These are phyloP conservation scores for Striga asiatica DNA, from an alignment of 257 asterid genomes.

Conservation along the genomic window DNA sequence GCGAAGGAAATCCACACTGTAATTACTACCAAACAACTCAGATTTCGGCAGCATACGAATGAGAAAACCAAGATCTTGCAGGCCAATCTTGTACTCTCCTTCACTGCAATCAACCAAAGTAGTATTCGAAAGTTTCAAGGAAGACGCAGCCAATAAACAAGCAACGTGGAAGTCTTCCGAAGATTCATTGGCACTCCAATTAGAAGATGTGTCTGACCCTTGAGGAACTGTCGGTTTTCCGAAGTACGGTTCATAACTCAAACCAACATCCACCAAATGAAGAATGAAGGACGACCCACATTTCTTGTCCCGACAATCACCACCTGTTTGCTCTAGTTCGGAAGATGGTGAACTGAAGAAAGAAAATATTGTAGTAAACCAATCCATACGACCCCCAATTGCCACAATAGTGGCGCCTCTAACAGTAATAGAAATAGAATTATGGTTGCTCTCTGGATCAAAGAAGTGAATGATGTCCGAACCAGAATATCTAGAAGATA, in stretches of 20 bases:
- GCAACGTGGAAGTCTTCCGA: conserved; percentile 41
- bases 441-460: conserved; percentile 54
- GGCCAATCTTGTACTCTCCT: conserved; percentile 46
- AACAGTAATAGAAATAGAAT: conserved; percentile 44
- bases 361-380: conserved; percentile 58
- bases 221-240: conserved; percentile 18
- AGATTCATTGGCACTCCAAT: conserved; percentile 21
- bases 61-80: conserved; percentile 83
- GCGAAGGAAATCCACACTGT: conserved; percentile 57
- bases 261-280: conserved; percentile 72
- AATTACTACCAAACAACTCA: conserved; percentile 24
- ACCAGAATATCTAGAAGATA: conserved; percentile 65
- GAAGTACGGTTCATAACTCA: conserved; percentile 73
- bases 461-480: conserved; percentile 52
- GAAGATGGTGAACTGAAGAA: conserved; percentile 51
- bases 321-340: conserved; percentile 37
- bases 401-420: conserved; percentile 79
- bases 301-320: conserved; percentile 27
- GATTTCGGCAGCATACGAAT: conserved; percentile 37
- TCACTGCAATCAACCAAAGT: conserved; percentile 30
- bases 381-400: conserved; percentile 87
- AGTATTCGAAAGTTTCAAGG: conserved; percentile 55
- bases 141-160: conserved; percentile 80
- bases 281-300: conserved; percentile 65
- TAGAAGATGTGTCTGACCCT: conserved; percentile 21